phyloP scores from a whole-genome alignment of 2,329 filamentous ascomycete genomes.

The Venturiaceae sp. region DNA sequence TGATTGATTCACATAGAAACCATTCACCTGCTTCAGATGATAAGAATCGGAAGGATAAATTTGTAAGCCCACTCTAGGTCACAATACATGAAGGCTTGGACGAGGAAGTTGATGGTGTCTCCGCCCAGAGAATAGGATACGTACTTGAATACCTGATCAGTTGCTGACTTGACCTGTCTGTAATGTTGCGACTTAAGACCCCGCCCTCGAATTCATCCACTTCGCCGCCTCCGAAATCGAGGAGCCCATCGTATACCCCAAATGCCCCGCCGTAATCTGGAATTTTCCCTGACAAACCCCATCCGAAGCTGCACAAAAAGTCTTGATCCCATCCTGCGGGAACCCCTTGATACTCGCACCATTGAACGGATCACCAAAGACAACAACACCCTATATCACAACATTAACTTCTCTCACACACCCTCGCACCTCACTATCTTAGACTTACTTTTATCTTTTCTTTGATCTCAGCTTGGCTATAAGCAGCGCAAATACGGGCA shows the following conservation, averaged over 20 bases:
- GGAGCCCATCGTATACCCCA: neutral
- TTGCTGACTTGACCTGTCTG: too few relatives aligned
- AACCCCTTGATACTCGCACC: neutral
- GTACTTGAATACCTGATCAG: too few relatives aligned
- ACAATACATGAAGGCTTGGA: too few relatives aligned
- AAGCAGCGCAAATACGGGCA: neutral
- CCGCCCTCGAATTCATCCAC: neutral
- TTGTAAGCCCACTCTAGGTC: too few relatives aligned
- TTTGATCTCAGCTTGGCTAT: neutral
- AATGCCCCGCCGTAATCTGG: neutral
- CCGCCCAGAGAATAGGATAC: too few relatives aligned
- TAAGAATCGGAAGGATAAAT: too few relatives aligned
- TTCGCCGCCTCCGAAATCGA: neutral
- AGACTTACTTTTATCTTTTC: neutral
- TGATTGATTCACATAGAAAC: too few relatives aligned
- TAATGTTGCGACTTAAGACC: neutral
- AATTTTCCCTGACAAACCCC: constrained; percentile 4
- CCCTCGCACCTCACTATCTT: neutral
- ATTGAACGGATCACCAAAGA: constrained; percentile 7
- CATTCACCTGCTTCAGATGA: too few relatives aligned
- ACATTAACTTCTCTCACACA: neutral
- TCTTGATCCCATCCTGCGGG: neutral
- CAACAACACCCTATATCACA: neutral
- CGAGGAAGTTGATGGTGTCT: too few relatives aligned
- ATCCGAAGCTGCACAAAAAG: constrained; percentile 1